Conservation (phyloP, 225 moss, liverwort and hornwort genomes). For the Lunularia cruciata region DNA sequence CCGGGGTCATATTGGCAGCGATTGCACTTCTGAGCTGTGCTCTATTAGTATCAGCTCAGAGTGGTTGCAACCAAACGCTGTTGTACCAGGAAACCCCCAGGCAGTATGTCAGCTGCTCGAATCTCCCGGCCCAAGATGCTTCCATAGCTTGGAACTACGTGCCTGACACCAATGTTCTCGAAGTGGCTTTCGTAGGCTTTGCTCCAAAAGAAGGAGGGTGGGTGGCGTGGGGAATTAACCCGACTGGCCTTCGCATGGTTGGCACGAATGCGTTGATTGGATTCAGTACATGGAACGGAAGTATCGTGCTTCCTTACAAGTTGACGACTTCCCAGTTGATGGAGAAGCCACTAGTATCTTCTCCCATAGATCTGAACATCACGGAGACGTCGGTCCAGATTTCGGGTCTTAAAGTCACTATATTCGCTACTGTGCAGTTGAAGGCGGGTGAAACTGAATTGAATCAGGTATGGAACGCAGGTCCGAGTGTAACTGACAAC, state of each 20-base stretch:
- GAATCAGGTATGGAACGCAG: slow-evolving; percentile 56
- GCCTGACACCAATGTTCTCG: not conserved
- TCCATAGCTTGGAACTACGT: not conserved
- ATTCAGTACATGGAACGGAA: slow-evolving; percentile 27
- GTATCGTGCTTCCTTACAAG: slow-evolving; percentile 26
- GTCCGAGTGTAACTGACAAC: slow-evolving; percentile 21
- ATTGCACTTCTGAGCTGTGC: too few relatives aligned
- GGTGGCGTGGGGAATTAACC: slow-evolving; percentile 60
- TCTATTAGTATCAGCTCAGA: too few relatives aligned
- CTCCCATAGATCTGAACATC: slow-evolving; percentile 23
- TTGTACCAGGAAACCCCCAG: not conserved
- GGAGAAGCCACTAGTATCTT: slow-evolving; percentile 18
- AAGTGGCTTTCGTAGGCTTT: slow-evolving; percentile 30
- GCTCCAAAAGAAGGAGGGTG: slow-evolving; percentile 27
- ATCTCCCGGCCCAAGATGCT: not conserved
- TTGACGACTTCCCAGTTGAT: slow-evolving; percentile 11
- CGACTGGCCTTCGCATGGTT: slow-evolving; percentile 24
- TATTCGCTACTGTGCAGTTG: slow-evolving; percentile 42
- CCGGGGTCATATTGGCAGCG: too few relatives aligned
- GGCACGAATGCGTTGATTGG: slow-evolving; percentile 46
- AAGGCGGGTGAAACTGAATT: slow-evolving; percentile 31
- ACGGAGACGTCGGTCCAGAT: slow-evolving; percentile 37
- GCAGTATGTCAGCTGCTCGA: not conserved
- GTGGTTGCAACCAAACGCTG: too few relatives aligned
- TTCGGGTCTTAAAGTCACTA: slow-evolving; percentile 36